These are phyloP conservation scores for Fistulifera pelliculosa DNA, from an alignment of 108 stramenopile genomes.

Conservation along the genomic window DNA sequence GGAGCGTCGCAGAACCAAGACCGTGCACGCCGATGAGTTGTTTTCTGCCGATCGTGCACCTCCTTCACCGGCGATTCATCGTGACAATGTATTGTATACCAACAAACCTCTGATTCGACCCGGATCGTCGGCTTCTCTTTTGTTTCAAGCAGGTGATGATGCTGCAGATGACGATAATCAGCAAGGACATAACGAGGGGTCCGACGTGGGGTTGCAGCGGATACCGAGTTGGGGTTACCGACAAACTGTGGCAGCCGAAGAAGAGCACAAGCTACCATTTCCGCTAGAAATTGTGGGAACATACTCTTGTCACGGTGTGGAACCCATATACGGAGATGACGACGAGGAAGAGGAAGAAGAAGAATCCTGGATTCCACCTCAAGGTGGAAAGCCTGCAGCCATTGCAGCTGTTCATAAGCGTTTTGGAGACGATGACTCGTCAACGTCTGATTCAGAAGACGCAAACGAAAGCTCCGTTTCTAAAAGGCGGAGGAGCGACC, in stretches of 20 bases:
- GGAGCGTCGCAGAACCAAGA: slow-evolving; percentile 7
- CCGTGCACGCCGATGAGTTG: slow-evolving; percentile 52
- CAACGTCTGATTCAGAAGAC: not conserved
- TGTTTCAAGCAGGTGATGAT: slow-evolving; percentile 3
- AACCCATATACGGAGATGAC: slow-evolving; percentile 74
- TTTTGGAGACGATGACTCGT: slow-evolving; percentile 1
- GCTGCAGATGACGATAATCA: slow-evolving; percentile 3
- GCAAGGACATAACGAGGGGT: not conserved
- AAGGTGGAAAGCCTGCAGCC: not conserved
- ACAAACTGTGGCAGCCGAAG: slow-evolving; percentile 21
- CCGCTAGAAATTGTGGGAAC: slow-evolving; percentile 73
- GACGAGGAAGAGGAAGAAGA: slow-evolving; percentile 42
- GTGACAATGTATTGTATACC: slow-evolving; percentile 16
- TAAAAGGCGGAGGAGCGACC: not conserved
- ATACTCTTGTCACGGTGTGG: slow-evolving; percentile 93
- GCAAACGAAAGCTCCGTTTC: not conserved
- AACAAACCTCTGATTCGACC: slow-evolving; percentile 16
- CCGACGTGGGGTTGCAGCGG: no score
- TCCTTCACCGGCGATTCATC: slow-evolving; percentile 21
- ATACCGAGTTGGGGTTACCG: slow-evolving; percentile 31
- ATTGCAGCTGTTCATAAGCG: no score
- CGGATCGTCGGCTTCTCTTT: not conserved
- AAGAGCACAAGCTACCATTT: slow-evolving; percentile 57
- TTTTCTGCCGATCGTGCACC: slow-evolving; percentile 20
- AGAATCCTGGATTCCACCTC: slow-evolving; percentile 4